Percentiles rank a stretch among this genome's conserved stretches.
These are phyloP conservation scores for Handroanthus guayacan DNA, from an alignment of 257 asterid genomes.

Conservation along the genomic window DNA sequence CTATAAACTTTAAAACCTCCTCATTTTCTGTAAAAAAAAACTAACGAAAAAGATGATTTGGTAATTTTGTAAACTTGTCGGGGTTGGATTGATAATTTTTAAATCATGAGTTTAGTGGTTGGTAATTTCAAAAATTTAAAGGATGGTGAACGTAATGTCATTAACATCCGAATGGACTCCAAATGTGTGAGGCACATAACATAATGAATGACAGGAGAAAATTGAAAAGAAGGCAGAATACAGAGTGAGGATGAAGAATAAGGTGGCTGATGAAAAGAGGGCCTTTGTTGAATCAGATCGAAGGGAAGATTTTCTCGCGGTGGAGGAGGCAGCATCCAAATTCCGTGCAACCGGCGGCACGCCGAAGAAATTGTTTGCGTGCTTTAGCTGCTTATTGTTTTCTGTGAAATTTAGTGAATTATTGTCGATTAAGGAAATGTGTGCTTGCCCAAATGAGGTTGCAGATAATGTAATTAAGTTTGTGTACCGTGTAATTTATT, in stretches of 20 bases:
- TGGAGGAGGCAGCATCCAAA: slow-evolving; percentile 57
- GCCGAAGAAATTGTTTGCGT: slow-evolving; percentile 52
- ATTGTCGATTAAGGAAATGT: background rate
- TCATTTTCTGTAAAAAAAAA: too few species aligned
- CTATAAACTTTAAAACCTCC: too few species aligned
- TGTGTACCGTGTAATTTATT: background rate
- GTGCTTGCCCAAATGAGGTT: background rate
- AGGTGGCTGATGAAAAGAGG: slow-evolving; percentile 55
- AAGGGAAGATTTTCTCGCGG: slow-evolving; percentile 43
- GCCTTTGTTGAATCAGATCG: slow-evolving; percentile 50
- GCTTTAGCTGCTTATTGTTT: slow-evolving; percentile 41
- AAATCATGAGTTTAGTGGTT: too few species aligned
- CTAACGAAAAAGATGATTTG: too few species aligned
- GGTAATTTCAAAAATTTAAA: too few species aligned
- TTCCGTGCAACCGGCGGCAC: slow-evolving; percentile 42
- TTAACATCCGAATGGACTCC: too few species aligned
- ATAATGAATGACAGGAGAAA: slow-evolving; percentile 43
- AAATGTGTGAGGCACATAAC: too few species aligned
- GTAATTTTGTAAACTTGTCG: too few species aligned
- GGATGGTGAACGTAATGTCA: too few species aligned
- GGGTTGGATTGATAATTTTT: too few species aligned
- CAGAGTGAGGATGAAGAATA: slow-evolving; percentile 63
- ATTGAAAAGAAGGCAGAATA: slow-evolving; percentile 57
- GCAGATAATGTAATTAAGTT: background rate
- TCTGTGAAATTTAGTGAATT: background rate